Percentiles rank a stretch among this genome's conserved stretches.
These are phyloP conservation scores for Alisma plantagoaquatica DNA, from an alignment of 106 monocot genomes.

Conservation along the genomic window DNA sequence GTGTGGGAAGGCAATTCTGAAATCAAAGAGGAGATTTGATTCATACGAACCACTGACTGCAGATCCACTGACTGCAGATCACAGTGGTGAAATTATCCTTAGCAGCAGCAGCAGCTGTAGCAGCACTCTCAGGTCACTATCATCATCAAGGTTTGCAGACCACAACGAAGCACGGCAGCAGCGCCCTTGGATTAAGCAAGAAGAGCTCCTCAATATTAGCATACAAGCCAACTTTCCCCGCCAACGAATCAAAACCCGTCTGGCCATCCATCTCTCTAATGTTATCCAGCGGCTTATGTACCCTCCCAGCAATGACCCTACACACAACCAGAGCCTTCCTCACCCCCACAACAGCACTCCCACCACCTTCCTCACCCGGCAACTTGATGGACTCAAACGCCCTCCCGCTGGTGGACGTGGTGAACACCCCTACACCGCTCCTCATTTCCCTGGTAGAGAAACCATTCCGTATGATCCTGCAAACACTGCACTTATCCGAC, in stretches of 20 bases:
- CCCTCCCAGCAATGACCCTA: slow-evolving; percentile 82
- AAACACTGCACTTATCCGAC: slow-evolving; percentile 64
- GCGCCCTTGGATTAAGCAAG: slow-evolving; percentile 23
- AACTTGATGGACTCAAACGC: slow-evolving; percentile 63
- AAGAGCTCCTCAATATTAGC: slow-evolving; percentile 32
- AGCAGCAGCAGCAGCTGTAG: no score
- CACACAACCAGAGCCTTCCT: slow-evolving; percentile 80
- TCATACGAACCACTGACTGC: no score
- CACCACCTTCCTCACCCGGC: slow-evolving; percentile 24
- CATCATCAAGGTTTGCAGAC: slow-evolving; percentile 24
- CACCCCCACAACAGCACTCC: slow-evolving; percentile 5
- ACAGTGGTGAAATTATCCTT: no score
- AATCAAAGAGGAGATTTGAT: no score
- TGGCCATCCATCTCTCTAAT: slow-evolving; percentile 33
- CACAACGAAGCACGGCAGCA: slow-evolving; percentile 29
- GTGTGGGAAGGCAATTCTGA: no score
- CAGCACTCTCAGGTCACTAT: no score
- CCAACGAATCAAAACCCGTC: slow-evolving; percentile 26
- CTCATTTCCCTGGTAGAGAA: slow-evolving; percentile 50
- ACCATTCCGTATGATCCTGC: slow-evolving; percentile 63
- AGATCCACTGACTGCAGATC: no score
- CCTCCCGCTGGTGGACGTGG: slow-evolving; percentile 76
- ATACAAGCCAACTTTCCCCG: slow-evolving; percentile 24
- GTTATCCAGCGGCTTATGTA: slow-evolving; percentile 80
- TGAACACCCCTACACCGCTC: slow-evolving; percentile 71